phyloP scores from a whole-genome alignment of 768 basidiomycete species.

The Suillus placidus region DNA sequence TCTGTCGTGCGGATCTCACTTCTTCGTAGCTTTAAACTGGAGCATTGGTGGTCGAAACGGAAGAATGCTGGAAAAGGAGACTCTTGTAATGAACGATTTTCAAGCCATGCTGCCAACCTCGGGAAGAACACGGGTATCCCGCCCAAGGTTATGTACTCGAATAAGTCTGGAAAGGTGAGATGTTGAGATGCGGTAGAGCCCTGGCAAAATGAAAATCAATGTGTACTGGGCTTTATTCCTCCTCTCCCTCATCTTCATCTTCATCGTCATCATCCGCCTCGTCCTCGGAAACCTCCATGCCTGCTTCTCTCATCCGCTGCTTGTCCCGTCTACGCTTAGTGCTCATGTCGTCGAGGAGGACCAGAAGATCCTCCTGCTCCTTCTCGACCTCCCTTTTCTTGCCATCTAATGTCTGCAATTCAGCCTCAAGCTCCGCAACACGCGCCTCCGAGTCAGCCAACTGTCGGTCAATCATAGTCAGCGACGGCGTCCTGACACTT shows the following conservation, averaged over 20 bases:
- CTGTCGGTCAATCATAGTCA: slow-evolving; percentile 32
- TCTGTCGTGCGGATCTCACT: neutral
- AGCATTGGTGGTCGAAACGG: neutral
- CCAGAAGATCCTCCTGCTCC: slow-evolving; percentile 95
- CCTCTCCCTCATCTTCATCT: slow-evolving; percentile 42
- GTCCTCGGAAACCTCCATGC: slow-evolving; percentile 90
- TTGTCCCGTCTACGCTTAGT: slow-evolving; percentile 88
- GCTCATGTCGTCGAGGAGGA: slow-evolving; percentile 89
- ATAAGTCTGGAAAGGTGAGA: neutral
- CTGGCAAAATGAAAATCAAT: neutral
- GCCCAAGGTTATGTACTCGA: neutral
- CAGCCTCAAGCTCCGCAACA: slow-evolving; percentile 46
- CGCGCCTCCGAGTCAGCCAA: slow-evolving; percentile 48
- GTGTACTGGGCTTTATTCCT: neutral
- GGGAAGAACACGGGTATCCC: neutral
- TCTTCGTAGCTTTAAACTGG: neutral
- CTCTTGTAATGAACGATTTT: neutral
- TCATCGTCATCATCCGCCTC: slow-evolving; percentile 76
- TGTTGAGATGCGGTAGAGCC: neutral
- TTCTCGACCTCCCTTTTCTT: slow-evolving; percentile 86
- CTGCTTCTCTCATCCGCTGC: slow-evolving; percentile 66
- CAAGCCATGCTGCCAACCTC: neutral
- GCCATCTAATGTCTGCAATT: slow-evolving; percentile 56
- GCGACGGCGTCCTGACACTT: neutral
- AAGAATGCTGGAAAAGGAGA: neutral